phyloP scores from a whole-genome alignment of 495 filamentous ascomycete species.

The Xylaria palmicola region DNA sequence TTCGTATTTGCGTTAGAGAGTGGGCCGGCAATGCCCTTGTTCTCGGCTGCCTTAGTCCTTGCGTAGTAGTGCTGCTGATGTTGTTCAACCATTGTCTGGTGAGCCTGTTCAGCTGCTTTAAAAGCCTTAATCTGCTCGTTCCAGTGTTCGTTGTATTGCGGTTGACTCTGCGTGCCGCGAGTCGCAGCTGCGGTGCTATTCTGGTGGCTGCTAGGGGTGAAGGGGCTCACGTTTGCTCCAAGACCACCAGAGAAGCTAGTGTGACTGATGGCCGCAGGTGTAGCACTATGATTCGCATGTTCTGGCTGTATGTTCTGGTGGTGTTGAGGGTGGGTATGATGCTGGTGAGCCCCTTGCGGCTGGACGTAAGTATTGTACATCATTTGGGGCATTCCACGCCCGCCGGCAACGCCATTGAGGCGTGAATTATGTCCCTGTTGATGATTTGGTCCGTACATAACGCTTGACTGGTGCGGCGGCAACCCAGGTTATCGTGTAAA shows the following conservation, averaged over 20 bases:
- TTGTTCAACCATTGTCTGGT: slow-evolving; percentile 63
- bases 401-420: slow-evolving; percentile 54
- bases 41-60: slow-evolving; percentile 51
- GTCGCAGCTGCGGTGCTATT: slow-evolving; percentile 63
- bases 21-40: slow-evolving; percentile 56
- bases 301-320: slow-evolving; percentile 72
- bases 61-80: slow-evolving; percentile 56
- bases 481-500: slow-evolving; percentile 63
- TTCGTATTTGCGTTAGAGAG: slow-evolving; percentile 27
- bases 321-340: slow-evolving; percentile 67
- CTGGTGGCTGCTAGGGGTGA: slow-evolving; percentile 68
- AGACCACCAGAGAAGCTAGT: slow-evolving; percentile 76
- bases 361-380: slow-evolving; percentile 64
- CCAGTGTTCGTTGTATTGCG: slow-evolving; percentile 78
- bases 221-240: slow-evolving; percentile 71
- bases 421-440: slow-evolving; percentile 78
- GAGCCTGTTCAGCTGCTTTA: slow-evolving; percentile 65
- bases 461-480: slow-evolving; percentile 54
- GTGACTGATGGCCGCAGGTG: slow-evolving; percentile 65
- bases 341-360: slow-evolving; percentile 62
- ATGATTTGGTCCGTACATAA: slow-evolving; percentile 81
- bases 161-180: slow-evolving; percentile 43
- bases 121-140: slow-evolving; percentile 78
- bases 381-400: slow-evolving; percentile 54
- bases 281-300: slow-evolving; percentile 59